phyloP scores from a whole-genome alignment of 2,329 filamentous ascomycete species.

The Capronia epimyces region DNA sequence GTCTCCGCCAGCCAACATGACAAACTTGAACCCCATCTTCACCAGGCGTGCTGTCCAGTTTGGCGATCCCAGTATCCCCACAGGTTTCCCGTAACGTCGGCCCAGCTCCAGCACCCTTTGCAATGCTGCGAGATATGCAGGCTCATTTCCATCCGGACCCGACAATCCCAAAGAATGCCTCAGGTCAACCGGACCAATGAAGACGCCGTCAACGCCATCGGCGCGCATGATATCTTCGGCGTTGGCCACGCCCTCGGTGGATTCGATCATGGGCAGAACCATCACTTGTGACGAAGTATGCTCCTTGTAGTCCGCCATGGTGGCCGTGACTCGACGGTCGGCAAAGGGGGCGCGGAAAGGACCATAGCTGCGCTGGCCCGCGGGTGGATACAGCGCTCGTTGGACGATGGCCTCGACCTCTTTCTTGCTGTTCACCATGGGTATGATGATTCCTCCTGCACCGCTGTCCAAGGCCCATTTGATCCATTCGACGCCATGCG shows the following conservation, averaged over 20 bases:
- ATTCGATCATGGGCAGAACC: constrained; percentile 16
- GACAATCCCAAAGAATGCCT: constrained; percentile 11
- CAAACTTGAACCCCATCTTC: no score
- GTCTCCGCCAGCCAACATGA: no score
- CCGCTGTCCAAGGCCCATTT: constrained; percentile 56
- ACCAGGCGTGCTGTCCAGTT: no score
- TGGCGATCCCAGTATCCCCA: no score
- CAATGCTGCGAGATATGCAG: no score
- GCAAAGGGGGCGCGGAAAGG: constrained; percentile 10
- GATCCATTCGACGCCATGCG: constrained; percentile 57
- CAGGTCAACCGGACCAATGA: constrained; percentile 14
- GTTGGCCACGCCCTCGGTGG: constrained; percentile 9
- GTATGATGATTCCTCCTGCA: constrained; percentile 54
- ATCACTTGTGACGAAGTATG: not conserved
- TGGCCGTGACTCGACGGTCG: not conserved
- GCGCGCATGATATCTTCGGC: constrained; percentile 8
- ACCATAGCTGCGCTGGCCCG: constrained; percentile 51
- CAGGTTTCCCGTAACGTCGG: no score
- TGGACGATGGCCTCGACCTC: constrained; percentile 48
- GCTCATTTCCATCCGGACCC: no score
- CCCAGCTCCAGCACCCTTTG: no score
- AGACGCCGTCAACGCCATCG: constrained; percentile 8
- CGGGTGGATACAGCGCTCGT: constrained; percentile 52
- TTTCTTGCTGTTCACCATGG: constrained; percentile 47
- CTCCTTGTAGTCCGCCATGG: constrained; percentile 7